A percentile compares a stretch with the other conserved stretches of the same genome.
Evolutionary conservation across 148 eudicot genomes (phyloP).

Genomic region (Arbutus unedo): DNA sequence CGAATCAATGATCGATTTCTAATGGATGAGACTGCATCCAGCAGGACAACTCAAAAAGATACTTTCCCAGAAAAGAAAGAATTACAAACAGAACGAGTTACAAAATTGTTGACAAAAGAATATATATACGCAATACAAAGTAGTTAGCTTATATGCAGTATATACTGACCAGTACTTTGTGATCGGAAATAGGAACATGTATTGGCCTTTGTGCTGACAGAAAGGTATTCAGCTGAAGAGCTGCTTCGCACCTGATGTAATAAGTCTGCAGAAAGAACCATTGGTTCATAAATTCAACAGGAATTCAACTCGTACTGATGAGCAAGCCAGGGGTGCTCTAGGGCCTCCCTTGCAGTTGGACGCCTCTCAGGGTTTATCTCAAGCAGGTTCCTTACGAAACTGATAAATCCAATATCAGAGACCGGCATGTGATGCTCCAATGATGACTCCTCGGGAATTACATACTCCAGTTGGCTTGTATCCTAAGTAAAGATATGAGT

Average conservation of each 20-base stretch:
- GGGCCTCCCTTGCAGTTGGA: constrained; percentile 77
- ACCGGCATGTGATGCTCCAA: constrained; percentile 67
- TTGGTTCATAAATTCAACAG: constrained; percentile 11
- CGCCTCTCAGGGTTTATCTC: constrained; percentile 77
- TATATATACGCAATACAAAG: constrained; percentile 4
- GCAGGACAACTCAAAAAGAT: neutral
- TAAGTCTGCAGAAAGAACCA: neutral
- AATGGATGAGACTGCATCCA: neutral
- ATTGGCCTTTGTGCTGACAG: neutral
- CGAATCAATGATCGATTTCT: neutral
- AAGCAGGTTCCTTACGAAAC: constrained; percentile 66
- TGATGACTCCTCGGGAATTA: constrained; percentile 64
- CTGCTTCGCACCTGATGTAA: neutral
- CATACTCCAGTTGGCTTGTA: constrained; percentile 62
- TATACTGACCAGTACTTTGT: constrained; percentile 13
- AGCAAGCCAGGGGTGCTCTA: constrained; percentile 89
- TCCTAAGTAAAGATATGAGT: constrained; percentile 42
- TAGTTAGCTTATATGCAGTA: neutral
- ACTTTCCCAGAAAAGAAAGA: constrained; percentile 9
- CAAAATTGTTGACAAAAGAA: constrained; percentile 11
- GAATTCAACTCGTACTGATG: constrained; percentile 33
- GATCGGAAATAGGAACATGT: neutral
- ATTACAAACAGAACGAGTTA: neutral
- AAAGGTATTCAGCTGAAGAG: neutral
- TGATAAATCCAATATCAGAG: constrained; percentile 59